A percentile compares a stretch with the other conserved stretches of the same genome.
Evolutionary conservation across 768 basidiomycete species (phyloP).

Genomic region (Gloeostereum incarnatum): DNA sequence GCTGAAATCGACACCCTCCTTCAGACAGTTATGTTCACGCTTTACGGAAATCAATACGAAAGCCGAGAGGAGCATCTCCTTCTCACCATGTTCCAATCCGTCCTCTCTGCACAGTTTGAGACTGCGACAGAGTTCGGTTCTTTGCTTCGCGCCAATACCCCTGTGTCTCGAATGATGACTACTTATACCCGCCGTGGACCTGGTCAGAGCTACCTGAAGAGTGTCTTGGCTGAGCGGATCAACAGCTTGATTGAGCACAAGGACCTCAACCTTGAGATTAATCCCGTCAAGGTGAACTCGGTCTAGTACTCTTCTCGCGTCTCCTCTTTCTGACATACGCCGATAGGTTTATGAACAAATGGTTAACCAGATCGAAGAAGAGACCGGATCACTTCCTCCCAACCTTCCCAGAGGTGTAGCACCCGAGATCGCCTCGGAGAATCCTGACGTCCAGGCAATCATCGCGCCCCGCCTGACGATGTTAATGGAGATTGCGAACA

Average conservation of each 20-base stretch:
- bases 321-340: constrained; percentile 2
- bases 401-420: constrained; percentile 90
- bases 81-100: constrained; percentile 99
- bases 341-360: constrained; percentile 95
- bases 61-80: constrained; percentile 96
- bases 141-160: constrained; percentile 94
- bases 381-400: constrained; percentile 84
- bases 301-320: background rate
- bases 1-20: constrained; percentile 98
- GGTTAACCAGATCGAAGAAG: constrained; percentile 98
- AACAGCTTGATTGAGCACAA: constrained; percentile 99
- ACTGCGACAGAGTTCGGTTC: constrained; percentile 99
- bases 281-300: constrained; percentile 80
- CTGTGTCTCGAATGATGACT: constrained; percentile 99
- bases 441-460: constrained; percentile 94
- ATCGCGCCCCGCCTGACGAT: constrained; percentile 95
- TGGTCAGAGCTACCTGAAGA: constrained; percentile 97
- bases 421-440: constrained; percentile 90
- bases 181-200: constrained; percentile 98
- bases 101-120: constrained; percentile 97
- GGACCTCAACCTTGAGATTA: constrained; percentile 98
- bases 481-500: constrained; percentile 99
- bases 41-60: constrained; percentile 99
- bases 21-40: constrained; percentile 99
- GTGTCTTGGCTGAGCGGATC: constrained; percentile 94